A percentile compares a stretch with the other conserved stretches of the same genome.
phyloP scores from a whole-genome alignment of 768 basidiomycete species.

The Hemileccinum rubropunctum region DNA sequence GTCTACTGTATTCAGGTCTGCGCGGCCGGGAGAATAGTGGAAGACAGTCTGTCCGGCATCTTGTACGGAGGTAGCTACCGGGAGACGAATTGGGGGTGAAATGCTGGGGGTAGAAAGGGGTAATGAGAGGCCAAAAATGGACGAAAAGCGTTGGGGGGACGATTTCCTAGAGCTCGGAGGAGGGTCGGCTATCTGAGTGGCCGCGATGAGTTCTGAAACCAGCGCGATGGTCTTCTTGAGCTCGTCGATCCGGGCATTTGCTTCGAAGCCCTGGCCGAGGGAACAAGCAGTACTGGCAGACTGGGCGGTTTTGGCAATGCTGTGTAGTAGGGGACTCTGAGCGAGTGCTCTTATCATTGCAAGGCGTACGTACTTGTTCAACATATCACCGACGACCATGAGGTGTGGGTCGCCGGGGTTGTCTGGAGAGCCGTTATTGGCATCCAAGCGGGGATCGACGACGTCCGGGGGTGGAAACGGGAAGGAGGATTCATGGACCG shows the following conservation, averaged over 20 bases:
- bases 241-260: slow-evolving; percentile 51
- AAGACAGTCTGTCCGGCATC: slow-evolving; percentile 25
- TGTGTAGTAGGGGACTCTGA: slow-evolving; percentile 30
- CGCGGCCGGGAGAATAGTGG: slow-evolving; percentile 14
- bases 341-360: slow-evolving; percentile 1
- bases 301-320: slow-evolving; percentile 60
- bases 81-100: slow-evolving; percentile 21
- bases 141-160: slow-evolving; percentile 23
- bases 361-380: slow-evolving; percentile 47
- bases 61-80: slow-evolving; percentile 17
- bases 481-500: slow-evolving; percentile 22
- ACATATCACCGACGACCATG: slow-evolving; percentile 46
- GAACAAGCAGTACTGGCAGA: slow-evolving; percentile 53
- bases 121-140: slow-evolving; percentile 28
- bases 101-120: slow-evolving; percentile 38
- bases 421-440: slow-evolving; percentile 28
- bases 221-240: slow-evolving; percentile 52
- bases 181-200: slow-evolving; percentile 36
- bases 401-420: slow-evolving; percentile 45
- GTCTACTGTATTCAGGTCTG: slow-evolving; percentile 22
- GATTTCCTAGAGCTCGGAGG: slow-evolving; percentile 32
- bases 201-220: slow-evolving; percentile 54
- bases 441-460: slow-evolving; percentile 15
- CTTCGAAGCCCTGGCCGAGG: slow-evolving; percentile 44
- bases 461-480: slow-evolving; percentile 26